Percentiles rank a stretch among this genome's conserved stretches.
phyloP scores from a whole-genome alignment of 2,329 filamentous ascomycete genomes.

The Huntiella omanensis region DNA sequence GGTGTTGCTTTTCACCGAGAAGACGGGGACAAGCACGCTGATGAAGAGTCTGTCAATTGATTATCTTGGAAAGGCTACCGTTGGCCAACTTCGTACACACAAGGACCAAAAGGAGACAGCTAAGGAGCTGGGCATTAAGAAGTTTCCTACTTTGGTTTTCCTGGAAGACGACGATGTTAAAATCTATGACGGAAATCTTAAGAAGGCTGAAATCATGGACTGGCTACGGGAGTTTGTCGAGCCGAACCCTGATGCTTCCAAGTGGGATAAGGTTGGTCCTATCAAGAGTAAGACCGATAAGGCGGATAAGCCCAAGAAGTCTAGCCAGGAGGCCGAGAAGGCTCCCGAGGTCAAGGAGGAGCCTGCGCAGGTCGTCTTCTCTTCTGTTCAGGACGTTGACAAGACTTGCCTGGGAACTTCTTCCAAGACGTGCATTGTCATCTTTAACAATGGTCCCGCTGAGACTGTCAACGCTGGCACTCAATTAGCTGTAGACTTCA shows the following conservation, averaged over 20 bases:
- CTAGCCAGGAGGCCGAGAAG: constrained; percentile 22
- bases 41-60: constrained; percentile 77
- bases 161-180: constrained; percentile 55
- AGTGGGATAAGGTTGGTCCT: constrained; percentile 23
- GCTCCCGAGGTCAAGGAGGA: constrained; percentile 23
- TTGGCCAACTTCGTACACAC: constrained; percentile 54
- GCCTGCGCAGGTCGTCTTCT: constrained; percentile 35
- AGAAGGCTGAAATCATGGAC: constrained; percentile 60
- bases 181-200: constrained; percentile 64
- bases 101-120: constrained; percentile 18
- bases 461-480: constrained; percentile 14
- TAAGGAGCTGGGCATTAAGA: constrained; percentile 55
- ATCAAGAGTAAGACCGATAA: constrained; percentile 21
- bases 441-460: constrained; percentile 37
- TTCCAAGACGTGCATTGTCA: constrained; percentile 68
- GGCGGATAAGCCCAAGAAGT: constrained; percentile 24
- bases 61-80: constrained; percentile 58
- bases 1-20: constrained; percentile 83
- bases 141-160: constrained; percentile 67
- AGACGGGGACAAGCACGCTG: constrained; percentile 69
- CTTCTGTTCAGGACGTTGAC: constrained; percentile 39
- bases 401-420: constrained; percentile 56
- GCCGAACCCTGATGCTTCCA: constrained; percentile 55
- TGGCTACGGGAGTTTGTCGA: constrained; percentile 65
- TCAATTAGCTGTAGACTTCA: background rate